Percentiles rank a stretch among this genome's conserved stretches.
phyloP scores from a whole-genome alignment of 2,329 filamentous ascomycete genomes.

The Aureobasidium sp. region DNA sequence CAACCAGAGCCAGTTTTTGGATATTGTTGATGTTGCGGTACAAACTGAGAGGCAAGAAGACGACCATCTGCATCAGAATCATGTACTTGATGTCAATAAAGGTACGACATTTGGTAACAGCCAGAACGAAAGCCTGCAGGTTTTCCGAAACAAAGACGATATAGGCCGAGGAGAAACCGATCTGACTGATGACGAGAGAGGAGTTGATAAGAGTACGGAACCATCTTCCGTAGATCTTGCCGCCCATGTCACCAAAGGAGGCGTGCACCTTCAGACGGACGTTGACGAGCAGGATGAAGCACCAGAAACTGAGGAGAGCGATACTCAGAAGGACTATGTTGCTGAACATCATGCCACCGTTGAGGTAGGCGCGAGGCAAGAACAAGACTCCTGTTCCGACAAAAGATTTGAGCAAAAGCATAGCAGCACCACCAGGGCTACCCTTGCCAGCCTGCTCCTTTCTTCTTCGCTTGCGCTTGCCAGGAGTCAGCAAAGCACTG shows the following conservation, averaged over 20 bases:
- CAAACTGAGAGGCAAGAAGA: constrained; percentile 90
- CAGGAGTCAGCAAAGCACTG: constrained; percentile 67
- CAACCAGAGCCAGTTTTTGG: constrained; percentile 86
- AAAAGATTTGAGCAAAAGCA: constrained; percentile 92
- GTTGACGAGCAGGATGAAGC: constrained; percentile 87
- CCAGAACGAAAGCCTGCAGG: constrained; percentile 85
- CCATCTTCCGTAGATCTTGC: constrained; percentile 81
- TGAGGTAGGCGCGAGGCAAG: constrained; percentile 84
- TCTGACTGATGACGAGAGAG: constrained; percentile 91
- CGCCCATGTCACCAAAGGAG: constrained; percentile 97
- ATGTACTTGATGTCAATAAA: constrained; percentile 81
- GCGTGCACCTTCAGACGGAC: constrained; percentile 79
- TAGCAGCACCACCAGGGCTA: constrained; percentile 67
- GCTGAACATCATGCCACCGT: constrained; percentile 95
- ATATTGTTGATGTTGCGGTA: constrained; percentile 97
- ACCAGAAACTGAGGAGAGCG: constrained; percentile 87
- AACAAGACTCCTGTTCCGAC: constrained; percentile 95
- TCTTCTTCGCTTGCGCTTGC: constrained; percentile 64
- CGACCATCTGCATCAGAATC: constrained; percentile 89
- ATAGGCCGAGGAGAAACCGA: constrained; percentile 91
- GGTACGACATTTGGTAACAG: constrained; percentile 80
- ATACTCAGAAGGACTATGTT: constrained; percentile 83
- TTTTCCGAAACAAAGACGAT: constrained; percentile 97
- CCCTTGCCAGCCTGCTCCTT: constrained; percentile 73
- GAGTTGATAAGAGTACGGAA: constrained; percentile 81